These are phyloP conservation scores for Colletotrichum tofieldiae DNA, from an alignment of 2,329 filamentous ascomycete genomes.

Conservation along the genomic window DNA sequence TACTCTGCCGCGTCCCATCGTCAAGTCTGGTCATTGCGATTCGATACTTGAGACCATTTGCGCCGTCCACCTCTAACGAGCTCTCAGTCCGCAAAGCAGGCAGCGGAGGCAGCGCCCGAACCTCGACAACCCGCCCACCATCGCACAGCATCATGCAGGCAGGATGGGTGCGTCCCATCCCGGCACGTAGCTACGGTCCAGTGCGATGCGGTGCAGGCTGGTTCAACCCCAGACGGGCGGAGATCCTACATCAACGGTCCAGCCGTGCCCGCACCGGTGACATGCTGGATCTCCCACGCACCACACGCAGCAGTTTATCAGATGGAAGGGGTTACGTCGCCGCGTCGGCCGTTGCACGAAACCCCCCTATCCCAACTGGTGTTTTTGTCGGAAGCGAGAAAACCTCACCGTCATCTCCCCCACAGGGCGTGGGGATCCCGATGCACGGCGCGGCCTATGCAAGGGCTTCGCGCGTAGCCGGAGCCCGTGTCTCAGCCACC, in stretches of 20 bases:
- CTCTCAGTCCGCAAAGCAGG: background rate
- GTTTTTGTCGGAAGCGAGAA: slow-evolving; percentile 19
- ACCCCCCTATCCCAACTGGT: background rate
- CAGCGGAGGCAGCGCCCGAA: background rate
- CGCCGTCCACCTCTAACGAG: background rate
- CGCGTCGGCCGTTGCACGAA: slow-evolving; percentile 18
- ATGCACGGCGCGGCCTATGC: background rate
- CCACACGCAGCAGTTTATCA: background rate
- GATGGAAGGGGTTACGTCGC: background rate
- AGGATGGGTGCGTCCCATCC: slow-evolving; percentile 28
- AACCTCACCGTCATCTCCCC: background rate
- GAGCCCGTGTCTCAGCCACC: slow-evolving; percentile 8
- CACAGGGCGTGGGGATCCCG: background rate
- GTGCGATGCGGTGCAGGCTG: slow-evolving; percentile 19
- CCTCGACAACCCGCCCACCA: slow-evolving; percentile 16
- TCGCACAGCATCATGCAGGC: slow-evolving; percentile 19
- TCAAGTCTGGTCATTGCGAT: background rate
- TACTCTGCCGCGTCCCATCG: background rate
- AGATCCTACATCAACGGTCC: background rate
- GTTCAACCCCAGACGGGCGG: slow-evolving; percentile 25
- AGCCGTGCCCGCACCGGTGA: slow-evolving; percentile 12
- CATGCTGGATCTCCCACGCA: slow-evolving; percentile 27
- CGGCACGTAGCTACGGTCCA: slow-evolving; percentile 28
- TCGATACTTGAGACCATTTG: background rate
- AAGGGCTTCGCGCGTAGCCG: slow-evolving; percentile 14